Base-by-base conservation (phyloP, 2,329 filamentous ascomycete species). In the Colletotrichum godetiae region DNA sequence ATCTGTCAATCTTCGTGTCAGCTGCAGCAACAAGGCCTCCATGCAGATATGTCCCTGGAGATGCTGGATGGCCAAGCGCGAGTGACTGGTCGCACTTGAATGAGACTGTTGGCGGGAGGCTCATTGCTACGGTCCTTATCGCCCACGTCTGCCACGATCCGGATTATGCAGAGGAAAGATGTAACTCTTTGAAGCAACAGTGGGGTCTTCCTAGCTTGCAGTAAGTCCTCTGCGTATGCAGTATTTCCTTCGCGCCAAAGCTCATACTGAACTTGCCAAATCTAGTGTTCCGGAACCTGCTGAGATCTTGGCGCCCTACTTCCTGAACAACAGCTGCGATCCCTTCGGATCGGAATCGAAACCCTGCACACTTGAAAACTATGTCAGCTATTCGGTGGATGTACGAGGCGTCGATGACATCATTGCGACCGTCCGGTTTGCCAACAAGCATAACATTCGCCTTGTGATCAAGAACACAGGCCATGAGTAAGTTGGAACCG, bases 381-480 rank as follows among this genome's bases (percentile, higher is more conserved):
- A 82, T 56, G 75, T 80, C 19, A 27, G 52, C 3, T 80, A 79
- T 58, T 68, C 75, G 31, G 70, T 80, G 6, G 42, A 73, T 12
- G 64, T 67, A 4, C 27, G n/a, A 19, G 49, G 33, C 11, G 27
- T 49, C 24, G 31, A 63, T 6, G 63, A 76, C 15, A 64, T 75
- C 19, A 35, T 46, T n/a, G 64, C 69, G 1, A 74, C 71, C 12
- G 58, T 81, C 19, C 52, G 73, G 24, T 88, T 88, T 67, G 85
- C 83, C 1, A 75, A 74, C 0, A 57, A 82, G 3, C 75, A 83
- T 57, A 85, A 86, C 72, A 82, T 88, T 53, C 83, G 86, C 1
- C 70, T 88, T 0, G 81, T 86, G 8, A 82, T 88, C 74, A 83
- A 84, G 74, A 87, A 87, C 75, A 88, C 86, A 0, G 86, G 86